Evolutionary conservation across 1,284 basidiomycete species (phyloP), one percentile per base, ranked within the genome.

Genomic region (Trichosporon sp.): DNA sequence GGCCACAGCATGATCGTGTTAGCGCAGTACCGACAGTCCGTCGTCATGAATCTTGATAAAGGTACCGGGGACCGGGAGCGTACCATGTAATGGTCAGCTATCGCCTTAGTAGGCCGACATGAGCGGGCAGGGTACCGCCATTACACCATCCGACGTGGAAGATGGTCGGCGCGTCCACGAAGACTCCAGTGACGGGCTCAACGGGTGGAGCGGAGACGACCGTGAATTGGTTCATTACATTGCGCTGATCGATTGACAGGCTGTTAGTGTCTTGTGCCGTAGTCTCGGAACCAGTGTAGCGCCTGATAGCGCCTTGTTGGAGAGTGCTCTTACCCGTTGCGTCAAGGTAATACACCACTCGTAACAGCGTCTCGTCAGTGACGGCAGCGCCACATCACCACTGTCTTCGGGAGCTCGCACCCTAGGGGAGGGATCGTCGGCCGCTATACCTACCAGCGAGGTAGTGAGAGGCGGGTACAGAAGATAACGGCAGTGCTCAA

Each of bases 1-100:
- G 43, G 16, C 43, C 16, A 46, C 16, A 46, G 14, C 43, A n/a
- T n/a, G 51, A 4, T 26, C 51, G 51, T 7, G 51, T 10, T 54
- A 19, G 21, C 51, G 51, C 51, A 21, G 51, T 26, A 21, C 51
- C 19, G 51, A 54, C 21, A 54, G 19, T 54, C 51, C 51, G 21
- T 26, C 7, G 51, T 21, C 51, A 26, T 26, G 21, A 51, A 26
- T 54, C 16, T 16, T 54, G 4, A 26, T 54, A 54, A 54, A 54
- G 51, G 51, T 54, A 54, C 51, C 51, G 51, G 51, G 51, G 21
- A 51, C 19, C 43, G 21, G 51, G 19, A 54, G 19, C 51, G n/a
- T 54, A 19, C 51, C 51, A 1, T 19, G 19, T 19, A 7, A 11
- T 54, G 51, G 51, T 7, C 26, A 11, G 21, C 19, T 21, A 54